Evolutionary conservation across 169 alveolate genomes (phyloP).

Genomic region (Eimeria falciformis): DNA sequence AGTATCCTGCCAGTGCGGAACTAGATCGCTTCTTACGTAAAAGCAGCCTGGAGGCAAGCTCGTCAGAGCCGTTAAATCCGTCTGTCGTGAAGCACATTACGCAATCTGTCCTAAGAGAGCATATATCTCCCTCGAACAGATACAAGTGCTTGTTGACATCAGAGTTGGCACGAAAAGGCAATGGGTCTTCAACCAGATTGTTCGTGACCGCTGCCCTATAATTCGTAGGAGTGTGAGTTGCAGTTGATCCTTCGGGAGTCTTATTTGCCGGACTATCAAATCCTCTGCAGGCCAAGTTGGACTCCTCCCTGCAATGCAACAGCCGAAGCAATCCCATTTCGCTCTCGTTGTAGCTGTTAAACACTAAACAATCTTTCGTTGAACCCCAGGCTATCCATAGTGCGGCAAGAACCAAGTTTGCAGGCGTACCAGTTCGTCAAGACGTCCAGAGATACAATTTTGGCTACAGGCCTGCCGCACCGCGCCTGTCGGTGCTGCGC

Average conservation of each 20-base stretch:
- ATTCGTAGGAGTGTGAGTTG: slow-evolving; percentile 32
- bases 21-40: background rate
- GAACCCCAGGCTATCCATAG: background rate
- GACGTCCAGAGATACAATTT: background rate
- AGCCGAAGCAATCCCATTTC: background rate
- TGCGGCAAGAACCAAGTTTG: background rate
- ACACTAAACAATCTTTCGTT: no score
- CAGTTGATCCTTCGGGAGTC: slow-evolving; percentile 27
- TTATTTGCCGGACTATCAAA: background rate
- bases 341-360: no score
- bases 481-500: background rate
- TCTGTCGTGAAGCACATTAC: slow-evolving; percentile 26
- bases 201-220: background rate
- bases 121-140: slow-evolving; percentile 25
- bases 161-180: slow-evolving; percentile 1
- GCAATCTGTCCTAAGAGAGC: slow-evolving; percentile 18
- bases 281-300: background rate
- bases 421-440: slow-evolving; percentile 12
- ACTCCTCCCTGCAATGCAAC: slow-evolving; percentile 18
- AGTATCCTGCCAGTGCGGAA: no score
- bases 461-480: background rate
- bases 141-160: background rate
- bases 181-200: background rate
- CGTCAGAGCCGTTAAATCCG: slow-evolving; percentile 33
- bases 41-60: background rate